Percentiles rank a stretch among this genome's conserved stretches.
Conservation (phyloP, 257 asterid genomes). For the Ajuga chamaepitys region DNA sequence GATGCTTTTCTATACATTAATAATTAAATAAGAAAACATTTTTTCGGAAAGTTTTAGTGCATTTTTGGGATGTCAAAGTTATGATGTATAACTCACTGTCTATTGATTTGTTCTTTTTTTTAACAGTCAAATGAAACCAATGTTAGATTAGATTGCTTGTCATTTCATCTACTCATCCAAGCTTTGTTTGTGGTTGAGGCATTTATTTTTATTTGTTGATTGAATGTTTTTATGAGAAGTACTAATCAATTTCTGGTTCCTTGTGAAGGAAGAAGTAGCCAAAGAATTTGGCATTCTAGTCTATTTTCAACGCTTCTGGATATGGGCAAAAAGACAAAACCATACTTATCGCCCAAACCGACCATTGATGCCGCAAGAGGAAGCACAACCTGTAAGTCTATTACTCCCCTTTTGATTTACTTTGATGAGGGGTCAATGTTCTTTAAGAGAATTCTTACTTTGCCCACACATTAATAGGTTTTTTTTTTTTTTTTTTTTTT, state of each 20-base stretch:
- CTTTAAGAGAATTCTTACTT: not conserved
- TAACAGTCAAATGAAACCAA: no score
- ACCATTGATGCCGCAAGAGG: constrained; percentile 87
- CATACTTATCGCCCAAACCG: constrained; percentile 97
- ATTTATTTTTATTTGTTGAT: not conserved
- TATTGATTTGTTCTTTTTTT: no score
- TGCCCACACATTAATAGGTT: not conserved
- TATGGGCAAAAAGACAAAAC: constrained; percentile 97
- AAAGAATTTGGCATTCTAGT: constrained; percentile 81
- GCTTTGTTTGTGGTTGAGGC: no score
- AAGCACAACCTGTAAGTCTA: constrained; percentile 58
- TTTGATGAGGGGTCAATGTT: not conserved
- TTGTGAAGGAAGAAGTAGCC: constrained; percentile 85
- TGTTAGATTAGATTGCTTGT: no score
- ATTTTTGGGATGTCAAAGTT: no score
- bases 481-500: not conserved
- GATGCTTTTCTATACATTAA: no score
- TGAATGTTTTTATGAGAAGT: not conserved
- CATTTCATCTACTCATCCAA: no score
- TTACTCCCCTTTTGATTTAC: not conserved
- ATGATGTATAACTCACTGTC: no score
- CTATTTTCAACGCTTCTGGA: constrained; percentile 87
- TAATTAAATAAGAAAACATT: no score
- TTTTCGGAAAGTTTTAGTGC: no score
- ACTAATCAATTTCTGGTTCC: not conserved